phyloP scores from a whole-genome alignment of 2,329 filamentous ascomycete genomes.

The Hypoxylon sp. region DNA sequence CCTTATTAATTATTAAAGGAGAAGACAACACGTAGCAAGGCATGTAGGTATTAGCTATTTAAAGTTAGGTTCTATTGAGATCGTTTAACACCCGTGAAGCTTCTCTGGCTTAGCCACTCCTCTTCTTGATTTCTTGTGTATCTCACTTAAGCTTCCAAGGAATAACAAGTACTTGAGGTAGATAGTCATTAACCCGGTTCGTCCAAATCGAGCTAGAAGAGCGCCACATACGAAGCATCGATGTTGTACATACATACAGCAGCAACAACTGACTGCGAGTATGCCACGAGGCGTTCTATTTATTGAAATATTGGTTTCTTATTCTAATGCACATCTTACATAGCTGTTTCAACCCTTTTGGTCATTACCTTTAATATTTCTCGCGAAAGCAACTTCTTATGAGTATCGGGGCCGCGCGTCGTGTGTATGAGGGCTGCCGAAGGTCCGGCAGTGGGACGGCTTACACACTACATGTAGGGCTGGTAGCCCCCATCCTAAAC shows the following conservation, averaged over 20 bases:
- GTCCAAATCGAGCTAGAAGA: slow-evolving; percentile 12
- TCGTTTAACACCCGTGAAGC: slow-evolving; percentile 11
- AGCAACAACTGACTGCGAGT: slow-evolving; percentile 13
- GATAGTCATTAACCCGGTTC: slow-evolving; percentile 13
- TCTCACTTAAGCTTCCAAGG: slow-evolving; percentile 24
- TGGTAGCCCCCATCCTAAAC: slow-evolving; percentile 28
- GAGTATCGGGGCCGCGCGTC: slow-evolving; percentile 42
- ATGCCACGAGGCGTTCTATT: slow-evolving; percentile 25
- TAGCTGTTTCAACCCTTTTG: slow-evolving; percentile 3
- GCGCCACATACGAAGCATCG: slow-evolving; percentile 13
- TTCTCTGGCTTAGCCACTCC: slow-evolving; percentile 6
- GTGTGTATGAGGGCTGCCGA: slow-evolving; percentile 35
- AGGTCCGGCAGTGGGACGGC: slow-evolving; percentile 35
- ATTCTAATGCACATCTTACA: slow-evolving; percentile 9
- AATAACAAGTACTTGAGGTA: slow-evolving; percentile 15
- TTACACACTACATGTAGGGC: slow-evolving; percentile 38
- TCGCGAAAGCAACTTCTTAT: not conserved
- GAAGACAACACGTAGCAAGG: slow-evolving; percentile 34
- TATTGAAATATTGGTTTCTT: slow-evolving; percentile 29
- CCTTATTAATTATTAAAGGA: slow-evolving; percentile 36
- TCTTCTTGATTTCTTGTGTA: not conserved
- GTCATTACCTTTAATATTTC: not conserved
- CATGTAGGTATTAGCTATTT: slow-evolving; percentile 11
- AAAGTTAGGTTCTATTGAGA: slow-evolving; percentile 10
- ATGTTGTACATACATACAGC: slow-evolving; percentile 25